Evolutionary conservation across 2,329 filamentous ascomycete species (phyloP).

Genomic region (Claviceps spartinae): DNA sequence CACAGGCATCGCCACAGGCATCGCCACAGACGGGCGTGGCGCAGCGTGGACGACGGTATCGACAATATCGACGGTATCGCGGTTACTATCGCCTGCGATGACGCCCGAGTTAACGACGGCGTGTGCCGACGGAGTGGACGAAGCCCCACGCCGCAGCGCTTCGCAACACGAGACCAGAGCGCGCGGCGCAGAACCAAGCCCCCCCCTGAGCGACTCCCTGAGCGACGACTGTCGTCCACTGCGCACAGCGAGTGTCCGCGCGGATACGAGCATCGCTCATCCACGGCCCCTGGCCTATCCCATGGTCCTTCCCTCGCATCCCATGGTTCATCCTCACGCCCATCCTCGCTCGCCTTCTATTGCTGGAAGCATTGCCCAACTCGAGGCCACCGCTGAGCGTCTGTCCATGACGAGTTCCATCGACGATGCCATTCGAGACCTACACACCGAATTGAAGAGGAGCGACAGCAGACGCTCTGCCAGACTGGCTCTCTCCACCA

Average conservation of each 20-base stretch:
- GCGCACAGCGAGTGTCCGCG: slow-evolving; percentile 25
- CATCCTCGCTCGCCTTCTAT: slow-evolving; percentile 26
- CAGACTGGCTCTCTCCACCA: slow-evolving; percentile 34
- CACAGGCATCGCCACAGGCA: too few species aligned
- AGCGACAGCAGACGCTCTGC: slow-evolving; percentile 55
- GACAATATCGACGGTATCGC: too few species aligned
- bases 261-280: slow-evolving; percentile 28
- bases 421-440: slow-evolving; percentile 61
- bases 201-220: slow-evolving; percentile 4
- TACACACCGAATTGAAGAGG: slow-evolving; percentile 58
- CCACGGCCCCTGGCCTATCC: slow-evolving; percentile 35
- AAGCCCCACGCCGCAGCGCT: too few species aligned
- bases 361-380: slow-evolving; percentile 53
- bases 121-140: too few species aligned
- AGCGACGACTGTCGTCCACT: slow-evolving; percentile 14
- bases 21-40: too few species aligned
- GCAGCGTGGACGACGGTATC: too few species aligned
- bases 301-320: slow-evolving; percentile 18
- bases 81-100: slow-evolving; percentile 4
- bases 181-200: slow-evolving; percentile 3
- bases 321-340: too few species aligned
- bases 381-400: slow-evolving; percentile 63
- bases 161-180: background rate
- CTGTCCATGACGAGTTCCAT: slow-evolving; percentile 64
- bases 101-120: background rate